These are phyloP conservation scores for Hydnomerulius pinastri DNA, from an alignment of 768 basidiomycete species.

Conservation along the genomic window DNA sequence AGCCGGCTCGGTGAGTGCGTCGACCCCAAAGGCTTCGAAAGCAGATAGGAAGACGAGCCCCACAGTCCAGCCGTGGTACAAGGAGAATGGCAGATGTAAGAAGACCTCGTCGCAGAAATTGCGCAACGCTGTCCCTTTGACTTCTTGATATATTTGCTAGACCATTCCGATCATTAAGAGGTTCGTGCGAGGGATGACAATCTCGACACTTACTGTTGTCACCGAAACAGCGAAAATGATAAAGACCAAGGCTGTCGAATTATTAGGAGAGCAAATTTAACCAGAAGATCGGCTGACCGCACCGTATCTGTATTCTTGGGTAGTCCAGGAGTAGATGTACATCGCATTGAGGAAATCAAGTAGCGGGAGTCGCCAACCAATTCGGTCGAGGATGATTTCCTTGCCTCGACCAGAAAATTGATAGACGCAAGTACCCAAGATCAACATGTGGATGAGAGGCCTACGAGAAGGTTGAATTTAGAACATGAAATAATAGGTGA, in stretches of 20 bases:
- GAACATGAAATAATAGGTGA: too few relatives aligned
- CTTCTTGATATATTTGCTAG: constrained; percentile 64
- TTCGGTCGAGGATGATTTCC: constrained; percentile 58
- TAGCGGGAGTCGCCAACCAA: constrained; percentile 67
- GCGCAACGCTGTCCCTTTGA: constrained; percentile 56
- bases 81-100: constrained; percentile 72
- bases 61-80: constrained; percentile 67
- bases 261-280: constrained; percentile 12
- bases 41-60: constrained; percentile 53
- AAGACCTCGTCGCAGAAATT: constrained; percentile 59
- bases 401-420: constrained; percentile 59
- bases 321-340: constrained; percentile 62
- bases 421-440: constrained; percentile 65
- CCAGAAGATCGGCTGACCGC: constrained; percentile 17
- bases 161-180: constrained; percentile 1
- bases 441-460: constrained; percentile 65
- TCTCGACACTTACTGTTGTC: constrained; percentile 43
- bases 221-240: constrained; percentile 49
- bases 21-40: constrained; percentile 63
- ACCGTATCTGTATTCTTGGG: constrained; percentile 48
- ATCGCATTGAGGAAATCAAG: constrained; percentile 64
- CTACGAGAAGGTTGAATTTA: constrained; percentile 28
- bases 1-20: constrained; percentile 52
- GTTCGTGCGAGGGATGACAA: constrained; percentile 11
- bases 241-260: constrained; percentile 36